phyloP scores from a whole-genome alignment of 371 early-diverging fungal species.

The Neoconidiobolus thromboides region DNA sequence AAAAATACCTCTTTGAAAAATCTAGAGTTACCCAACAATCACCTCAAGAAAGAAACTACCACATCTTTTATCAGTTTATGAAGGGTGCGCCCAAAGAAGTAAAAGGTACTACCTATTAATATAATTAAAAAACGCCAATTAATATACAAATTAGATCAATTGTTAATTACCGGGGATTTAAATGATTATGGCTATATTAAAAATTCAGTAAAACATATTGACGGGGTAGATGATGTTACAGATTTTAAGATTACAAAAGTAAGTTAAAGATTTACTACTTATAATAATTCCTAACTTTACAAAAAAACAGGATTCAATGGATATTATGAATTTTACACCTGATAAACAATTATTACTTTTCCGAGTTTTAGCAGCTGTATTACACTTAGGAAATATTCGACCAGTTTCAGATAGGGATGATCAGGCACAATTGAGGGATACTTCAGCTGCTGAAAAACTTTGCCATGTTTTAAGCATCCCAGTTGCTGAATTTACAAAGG shows the following conservation, averaged over 20 bases:
- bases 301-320: constrained; percentile 45
- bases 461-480: constrained; percentile 92
- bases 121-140: background rate
- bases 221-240: constrained; percentile 83
- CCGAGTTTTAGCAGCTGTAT: constrained; percentile 75
- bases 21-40: constrained; percentile 91
- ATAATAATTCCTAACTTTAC: background rate
- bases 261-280: background rate
- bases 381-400: constrained; percentile 90
- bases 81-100: constrained; percentile 53
- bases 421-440: constrained; percentile 71
- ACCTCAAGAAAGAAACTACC: constrained; percentile 88
- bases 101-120: constrained; percentile 18
- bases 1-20: constrained; percentile 96
- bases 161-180: constrained; percentile 50
- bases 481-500: constrained; percentile 65
- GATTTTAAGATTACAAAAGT: constrained; percentile 61
- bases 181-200: constrained; percentile 69
- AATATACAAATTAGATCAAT: constrained; percentile 18
- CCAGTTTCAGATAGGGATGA: constrained; percentile 56
- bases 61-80: constrained; percentile 96
- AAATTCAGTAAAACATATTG: constrained; percentile 64
- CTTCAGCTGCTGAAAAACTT: constrained; percentile 61
- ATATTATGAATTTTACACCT: constrained; percentile 56
- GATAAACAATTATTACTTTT: constrained; percentile 70